Base-by-base conservation (phyloP, 1,139 yeast species). In the Blastobotrys raffinosifermentans region DNA sequence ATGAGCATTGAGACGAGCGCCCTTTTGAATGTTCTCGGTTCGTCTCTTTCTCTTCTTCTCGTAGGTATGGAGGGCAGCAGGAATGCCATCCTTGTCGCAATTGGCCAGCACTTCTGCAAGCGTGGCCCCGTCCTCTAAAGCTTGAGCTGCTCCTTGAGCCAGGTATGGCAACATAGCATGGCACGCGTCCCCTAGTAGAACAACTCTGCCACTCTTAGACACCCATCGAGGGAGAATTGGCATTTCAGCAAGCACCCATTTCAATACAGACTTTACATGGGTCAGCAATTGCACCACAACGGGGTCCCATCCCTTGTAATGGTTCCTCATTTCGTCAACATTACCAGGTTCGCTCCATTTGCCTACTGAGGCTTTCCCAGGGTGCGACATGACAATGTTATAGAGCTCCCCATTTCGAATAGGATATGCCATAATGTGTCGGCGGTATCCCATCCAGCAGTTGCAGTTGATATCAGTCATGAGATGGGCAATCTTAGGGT, bases 111-210 rank as follows among this genome's bases (percentile, higher is more conserved):
- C 59, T 51, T 45, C 61, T 58, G 31, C 58, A 48, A 23, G 63
- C 53, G 48, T 59, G 5, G 39, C 44, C 17, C 42, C 64, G 39
- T 54, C 59, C 36, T 54, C 70, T 35, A 65, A 54, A 1, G 69
- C 69, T 45, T 63, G 66, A 2, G 64, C 65, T 8, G 70, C 70
- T 15, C 70, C 70, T 35, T 61, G 63, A 3, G 69, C 66, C 32
- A 64, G 51, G 45, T 65, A 66, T 6, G 70, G 69, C 45, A 65
- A 51, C 39, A 65, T 65, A 3, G 69, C 63, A 46, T 65, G 70
- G 21, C 63, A 58, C 2, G 67, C 58, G 46, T 64, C 69, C n/a
- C 64, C 64, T 14, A 60, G 32, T 22, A 60, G 47, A 18, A 54
- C 58, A 22, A 57, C 51, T 26, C 41, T 44, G 35, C 49, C 37